phyloP scores from a whole-genome alignment of 2,329 filamentous ascomycete species.

The Cryphonectria parasitica region DNA sequence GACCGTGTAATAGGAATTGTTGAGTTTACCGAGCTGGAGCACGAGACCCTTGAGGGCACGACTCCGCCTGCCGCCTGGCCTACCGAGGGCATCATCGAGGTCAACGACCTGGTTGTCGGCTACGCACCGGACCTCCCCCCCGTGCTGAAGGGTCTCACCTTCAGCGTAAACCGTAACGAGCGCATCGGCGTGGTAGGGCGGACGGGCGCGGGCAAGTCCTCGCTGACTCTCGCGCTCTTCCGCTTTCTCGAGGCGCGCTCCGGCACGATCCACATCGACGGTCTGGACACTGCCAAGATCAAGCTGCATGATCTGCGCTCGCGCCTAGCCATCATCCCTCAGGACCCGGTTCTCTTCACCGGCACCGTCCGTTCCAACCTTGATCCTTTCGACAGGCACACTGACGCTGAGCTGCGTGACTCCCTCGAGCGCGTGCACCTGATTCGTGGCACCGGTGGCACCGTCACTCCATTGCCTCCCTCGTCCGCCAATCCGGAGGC shows the following conservation, averaged over 20 bases:
- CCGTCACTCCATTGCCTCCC: slow-evolving; percentile 45
- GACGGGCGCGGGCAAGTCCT: slow-evolving; percentile 79
- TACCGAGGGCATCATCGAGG: slow-evolving; percentile 70
- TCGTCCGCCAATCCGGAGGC: slow-evolving; percentile 41
- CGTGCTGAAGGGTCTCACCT: slow-evolving; percentile 71
- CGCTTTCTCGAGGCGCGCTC: slow-evolving; percentile 72
- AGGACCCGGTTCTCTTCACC: slow-evolving; percentile 81
- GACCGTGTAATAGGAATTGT: slow-evolving; percentile 49
- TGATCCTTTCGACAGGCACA: slow-evolving; percentile 74
- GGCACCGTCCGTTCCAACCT: slow-evolving; percentile 78
- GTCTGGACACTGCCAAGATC: slow-evolving; percentile 74
- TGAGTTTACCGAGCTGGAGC: slow-evolving; percentile 72
- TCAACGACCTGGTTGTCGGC: slow-evolving; percentile 71
- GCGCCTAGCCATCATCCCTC: slow-evolving; percentile 77
- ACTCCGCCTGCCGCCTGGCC: slow-evolving; percentile 75
- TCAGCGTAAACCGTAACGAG: slow-evolving; percentile 68
- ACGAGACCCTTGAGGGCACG: slow-evolving; percentile 65
- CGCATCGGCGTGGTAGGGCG: slow-evolving; percentile 77
- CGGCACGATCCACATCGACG: slow-evolving; percentile 72
- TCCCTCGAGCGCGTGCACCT: slow-evolving; percentile 73
- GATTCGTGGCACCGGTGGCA: slow-evolving; percentile 41
- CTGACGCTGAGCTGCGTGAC: slow-evolving; percentile 70
- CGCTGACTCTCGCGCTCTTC: slow-evolving; percentile 75
- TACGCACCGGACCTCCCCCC: slow-evolving; percentile 74
- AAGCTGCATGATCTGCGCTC: slow-evolving; percentile 71